Evolutionary conservation across 2,329 filamentous ascomycete genomes (phyloP), one percentile per base, ranked within the genome.

Genomic region (Trichoderma hamatum): DNA sequence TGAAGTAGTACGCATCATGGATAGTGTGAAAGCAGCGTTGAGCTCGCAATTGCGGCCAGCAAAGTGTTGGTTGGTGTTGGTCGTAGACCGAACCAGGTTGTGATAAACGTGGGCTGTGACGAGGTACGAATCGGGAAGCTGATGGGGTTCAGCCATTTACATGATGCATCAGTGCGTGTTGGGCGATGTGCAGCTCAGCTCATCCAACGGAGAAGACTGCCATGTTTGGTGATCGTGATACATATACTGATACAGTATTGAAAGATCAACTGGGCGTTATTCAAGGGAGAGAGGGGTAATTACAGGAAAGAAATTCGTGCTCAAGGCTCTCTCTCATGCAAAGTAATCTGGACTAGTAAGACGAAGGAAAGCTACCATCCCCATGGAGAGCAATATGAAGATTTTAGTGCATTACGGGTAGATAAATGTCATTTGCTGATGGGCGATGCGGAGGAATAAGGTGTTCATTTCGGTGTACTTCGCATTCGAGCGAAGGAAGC

Each of bases 41-140:
- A 30, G 24, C 24, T 14, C 24, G 49, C 13, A 26, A 24, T 52
- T 28, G 49, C 10, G 21, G 21, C 5, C 14, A 16, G 21, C 13
- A 26, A 52, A 26, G 21, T 52, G 49, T 52, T 52, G 49, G 49
- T 3, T 16, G 26, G 21, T 52, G 49, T 52, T 52, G 49, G 49
- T 3, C 9, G 26, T 24, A 54, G 61, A 43, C 24, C 14, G 36
- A 49, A 28, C 63, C 49, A 49, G 63, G 63, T 58, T 49, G n/a
- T 11, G 19, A 26, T 14, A 14, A 28, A 34, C 19, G 19, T n/a
- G 36, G 62, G 52, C 52, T 49, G 52, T n/a, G 62, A 66, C 62
- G 56, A 49, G 62, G 24, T 56, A 56, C 52, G 10, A 39, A 66
- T 66, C 36, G 52, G 52, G 63, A 58, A 66, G 63, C 30, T 58